These are phyloP conservation scores for Silene noctiflora DNA, from an alignment of 179 eudicot species.

Conservation along the genomic window DNA sequence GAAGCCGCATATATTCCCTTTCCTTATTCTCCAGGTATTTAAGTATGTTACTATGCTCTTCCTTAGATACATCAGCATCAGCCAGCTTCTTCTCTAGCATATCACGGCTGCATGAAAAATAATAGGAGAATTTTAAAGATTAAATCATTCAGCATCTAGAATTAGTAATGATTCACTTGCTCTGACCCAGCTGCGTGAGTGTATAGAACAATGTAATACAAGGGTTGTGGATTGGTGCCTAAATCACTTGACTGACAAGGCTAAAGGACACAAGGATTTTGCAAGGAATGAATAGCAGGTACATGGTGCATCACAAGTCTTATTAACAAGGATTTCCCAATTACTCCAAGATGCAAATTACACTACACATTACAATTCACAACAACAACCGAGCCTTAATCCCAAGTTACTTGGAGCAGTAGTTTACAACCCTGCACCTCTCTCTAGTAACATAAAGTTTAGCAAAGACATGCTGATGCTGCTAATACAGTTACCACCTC, in stretches of 20 bases:
- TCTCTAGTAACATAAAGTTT: neutral
- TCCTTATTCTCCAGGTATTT: constrained; percentile 90
- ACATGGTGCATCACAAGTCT: neutral
- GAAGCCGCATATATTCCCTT: constrained; percentile 94
- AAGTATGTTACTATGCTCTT: constrained; percentile 78
- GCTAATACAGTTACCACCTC: neutral
- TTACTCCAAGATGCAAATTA: neutral
- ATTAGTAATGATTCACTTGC: too few relatives aligned
- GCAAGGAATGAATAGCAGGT: neutral
- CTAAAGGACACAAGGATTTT: neutral
- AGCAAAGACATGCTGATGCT: neutral
- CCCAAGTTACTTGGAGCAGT: neutral
- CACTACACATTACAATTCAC: neutral
- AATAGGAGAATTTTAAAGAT: neutral
- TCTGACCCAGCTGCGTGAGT: neutral
- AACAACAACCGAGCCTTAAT: too few relatives aligned
- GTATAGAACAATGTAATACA: neutral
- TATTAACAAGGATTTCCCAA: neutral
- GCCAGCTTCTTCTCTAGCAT: constrained; percentile 78
- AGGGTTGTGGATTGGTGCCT: neutral
- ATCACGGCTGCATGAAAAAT: constrained; percentile 30
- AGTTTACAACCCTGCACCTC: neutral
- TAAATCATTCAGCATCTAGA: too few relatives aligned
- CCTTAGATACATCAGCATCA: constrained; percentile 97
- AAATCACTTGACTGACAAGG: neutral